phyloP scores from a whole-genome alignment of 257 asterid species.

The Fraxinus cuspidata region DNA sequence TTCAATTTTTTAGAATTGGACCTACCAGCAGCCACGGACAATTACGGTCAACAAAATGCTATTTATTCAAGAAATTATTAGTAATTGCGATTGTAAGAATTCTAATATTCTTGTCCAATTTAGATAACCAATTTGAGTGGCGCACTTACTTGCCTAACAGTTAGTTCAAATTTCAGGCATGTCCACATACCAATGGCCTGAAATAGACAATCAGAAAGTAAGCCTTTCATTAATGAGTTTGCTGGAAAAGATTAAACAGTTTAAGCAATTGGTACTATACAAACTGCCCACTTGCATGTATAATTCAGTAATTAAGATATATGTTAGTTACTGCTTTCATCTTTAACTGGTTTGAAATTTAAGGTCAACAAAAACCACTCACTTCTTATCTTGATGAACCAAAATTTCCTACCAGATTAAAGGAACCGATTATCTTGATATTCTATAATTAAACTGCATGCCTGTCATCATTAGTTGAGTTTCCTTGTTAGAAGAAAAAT shows the following conservation, averaged over 20 bases:
- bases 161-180: not conserved
- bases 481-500: slow-evolving; percentile 29
- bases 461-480: slow-evolving; percentile 15
- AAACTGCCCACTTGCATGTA: not conserved
- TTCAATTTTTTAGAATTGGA: not conserved
- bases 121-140: not conserved
- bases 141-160: not conserved
- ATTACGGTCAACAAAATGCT: too few relatives aligned
- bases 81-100: not conserved
- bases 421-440: not conserved
- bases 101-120: not conserved
- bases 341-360: not conserved
- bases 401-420: not conserved
- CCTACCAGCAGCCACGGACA: too few relatives aligned
- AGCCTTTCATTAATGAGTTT: not conserved
- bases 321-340: not conserved
- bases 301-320: not conserved
- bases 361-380: too few relatives aligned
- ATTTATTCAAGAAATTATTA: not conserved
- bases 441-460: not conserved
- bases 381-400: not conserved
- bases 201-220: not conserved
- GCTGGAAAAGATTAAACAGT: not conserved
- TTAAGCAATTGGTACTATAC: slow-evolving; percentile 12
- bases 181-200: not conserved